These are phyloP conservation scores for Phytopythium boreale DNA, from an alignment of 352 stramenopile species.

Conservation along the genomic window DNA sequence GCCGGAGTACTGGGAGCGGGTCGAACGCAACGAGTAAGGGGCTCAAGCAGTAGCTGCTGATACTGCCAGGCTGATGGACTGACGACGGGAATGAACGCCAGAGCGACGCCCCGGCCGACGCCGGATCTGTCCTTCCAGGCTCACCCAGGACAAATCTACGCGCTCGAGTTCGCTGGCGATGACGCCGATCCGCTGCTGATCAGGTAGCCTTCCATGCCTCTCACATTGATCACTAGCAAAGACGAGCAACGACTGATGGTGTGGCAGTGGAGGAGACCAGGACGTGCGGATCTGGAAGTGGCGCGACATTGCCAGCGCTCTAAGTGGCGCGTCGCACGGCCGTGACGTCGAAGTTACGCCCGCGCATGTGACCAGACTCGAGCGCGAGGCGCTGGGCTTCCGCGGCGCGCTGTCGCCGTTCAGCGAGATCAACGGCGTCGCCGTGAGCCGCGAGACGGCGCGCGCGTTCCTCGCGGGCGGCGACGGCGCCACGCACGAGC, in stretches of 20 bases:
- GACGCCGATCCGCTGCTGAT: constrained; percentile 49
- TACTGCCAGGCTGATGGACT: neutral
- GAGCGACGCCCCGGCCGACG: constrained; percentile 32
- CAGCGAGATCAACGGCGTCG: constrained; percentile 68
- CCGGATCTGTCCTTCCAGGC: constrained; percentile 63
- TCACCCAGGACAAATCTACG: constrained; percentile 73
- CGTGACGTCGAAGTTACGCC: constrained; percentile 23
- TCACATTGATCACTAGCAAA: neutral
- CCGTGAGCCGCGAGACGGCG: constrained; percentile 26
- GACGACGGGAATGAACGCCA: constrained; percentile 12
- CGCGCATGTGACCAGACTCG: constrained; percentile 46
- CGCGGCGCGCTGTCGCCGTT: constrained; percentile 52
- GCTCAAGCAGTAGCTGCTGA: neutral
- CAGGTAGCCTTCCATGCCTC: constrained; percentile 15
- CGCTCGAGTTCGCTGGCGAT: constrained; percentile 63
- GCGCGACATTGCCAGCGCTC: constrained; percentile 51
- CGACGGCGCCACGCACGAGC: constrained; percentile 60
- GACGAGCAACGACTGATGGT: neutral
- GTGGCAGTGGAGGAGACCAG: constrained; percentile 63
- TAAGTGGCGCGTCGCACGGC: constrained; percentile 19
- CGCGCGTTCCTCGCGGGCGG: constrained; percentile 62
- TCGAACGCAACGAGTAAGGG: constrained; percentile 32
- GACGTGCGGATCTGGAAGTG: constrained; percentile 79
- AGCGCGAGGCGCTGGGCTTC: constrained; percentile 55
- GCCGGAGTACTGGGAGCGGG: constrained; percentile 46